Base-by-base conservation (phyloP, 2,329 filamentous ascomycete genomes). In the Fusarium sp. region DNA sequence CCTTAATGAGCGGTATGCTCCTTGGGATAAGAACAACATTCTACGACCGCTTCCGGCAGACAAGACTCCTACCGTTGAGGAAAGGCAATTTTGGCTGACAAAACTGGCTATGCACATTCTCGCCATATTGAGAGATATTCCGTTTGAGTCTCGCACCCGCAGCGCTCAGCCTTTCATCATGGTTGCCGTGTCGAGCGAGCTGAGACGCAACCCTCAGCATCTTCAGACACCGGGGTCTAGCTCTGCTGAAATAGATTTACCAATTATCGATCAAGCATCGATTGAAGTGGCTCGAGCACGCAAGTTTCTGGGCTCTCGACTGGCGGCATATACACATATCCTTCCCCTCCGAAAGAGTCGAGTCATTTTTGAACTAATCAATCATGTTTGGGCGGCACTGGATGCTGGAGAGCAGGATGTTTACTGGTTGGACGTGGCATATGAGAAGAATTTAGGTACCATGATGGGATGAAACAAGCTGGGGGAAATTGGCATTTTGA, bases 41-140 rank as follows among this genome's bases (percentile, higher is more conserved):
- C 50, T 68, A 4, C 34, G n/a, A 1, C 50, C 58, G 3, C 48
- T 16, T 2, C 52, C 69, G 2, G 41, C 62, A 1, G 23, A 36
- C 1, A 59, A 50, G 28, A 41, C 23, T 1, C 71, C 73, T 1
- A 65, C 46, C 3, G n/a, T 13, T 1, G 46, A 36, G 7, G 69
- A 75, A n/a, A 57, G 61, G 30, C 50, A 68, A 9, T 15, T 37
- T 1, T 75, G 68, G 70, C 28, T 75, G 6, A 75, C 70, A 1
- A 67, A 59, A 10, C 53, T 71, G 1, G 66, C 70, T 1, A 46
- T 73, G 37, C 62, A 72, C 10, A 65, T 65, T 8, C 53, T 73
- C 6, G 51, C 40, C 15, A 61, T 73, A 7, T 7, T 73, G n/a
- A 34, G 47, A 41, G 66, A 50, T 4, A 55, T 61, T 7, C 58